Evolutionary conservation across 208 protist species (phyloP).

Genomic region (Acanthamoeba lenticulata): DNA sequence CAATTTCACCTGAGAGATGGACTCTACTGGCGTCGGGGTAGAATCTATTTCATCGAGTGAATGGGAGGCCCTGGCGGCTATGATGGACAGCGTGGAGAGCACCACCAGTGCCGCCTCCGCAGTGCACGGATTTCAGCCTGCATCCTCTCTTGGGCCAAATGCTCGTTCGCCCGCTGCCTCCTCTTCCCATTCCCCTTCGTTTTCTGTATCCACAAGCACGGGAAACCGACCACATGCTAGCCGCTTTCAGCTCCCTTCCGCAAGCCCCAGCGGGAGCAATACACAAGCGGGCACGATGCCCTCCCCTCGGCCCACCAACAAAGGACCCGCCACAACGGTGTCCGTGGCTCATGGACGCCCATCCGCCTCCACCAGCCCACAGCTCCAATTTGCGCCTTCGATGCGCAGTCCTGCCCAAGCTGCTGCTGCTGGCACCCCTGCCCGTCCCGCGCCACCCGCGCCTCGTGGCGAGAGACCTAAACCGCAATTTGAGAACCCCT

Average conservation of each 20-base stretch:
- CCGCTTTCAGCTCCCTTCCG: not conserved
- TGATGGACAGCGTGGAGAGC: not conserved
- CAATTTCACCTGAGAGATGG: not conserved
- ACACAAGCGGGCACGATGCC: not conserved
- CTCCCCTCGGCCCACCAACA: too few relatives aligned
- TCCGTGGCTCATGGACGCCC: too few relatives aligned
- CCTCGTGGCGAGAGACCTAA: not conserved
- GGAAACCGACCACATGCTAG: not conserved
- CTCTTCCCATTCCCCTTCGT: not conserved
- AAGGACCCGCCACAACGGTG: too few relatives aligned
- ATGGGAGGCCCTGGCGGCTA: not conserved
- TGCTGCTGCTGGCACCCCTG: not conserved
- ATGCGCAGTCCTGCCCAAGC: not conserved
- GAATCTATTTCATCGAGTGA: not conserved
- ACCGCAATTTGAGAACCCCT: not conserved
- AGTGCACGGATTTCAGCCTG: not conserved
- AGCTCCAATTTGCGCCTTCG: too few relatives aligned
- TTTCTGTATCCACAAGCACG: not conserved
- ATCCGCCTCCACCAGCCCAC: too few relatives aligned
- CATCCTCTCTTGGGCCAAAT: not conserved
- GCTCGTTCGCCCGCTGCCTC: not conserved
- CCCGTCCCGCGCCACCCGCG: too few relatives aligned
- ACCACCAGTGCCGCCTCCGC: not conserved
- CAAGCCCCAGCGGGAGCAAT: not conserved
- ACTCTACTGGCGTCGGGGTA: not conserved